These are phyloP conservation scores for Vaccinium corymbosum DNA, from an alignment of 148 eudicot species.

Conservation along the genomic window DNA sequence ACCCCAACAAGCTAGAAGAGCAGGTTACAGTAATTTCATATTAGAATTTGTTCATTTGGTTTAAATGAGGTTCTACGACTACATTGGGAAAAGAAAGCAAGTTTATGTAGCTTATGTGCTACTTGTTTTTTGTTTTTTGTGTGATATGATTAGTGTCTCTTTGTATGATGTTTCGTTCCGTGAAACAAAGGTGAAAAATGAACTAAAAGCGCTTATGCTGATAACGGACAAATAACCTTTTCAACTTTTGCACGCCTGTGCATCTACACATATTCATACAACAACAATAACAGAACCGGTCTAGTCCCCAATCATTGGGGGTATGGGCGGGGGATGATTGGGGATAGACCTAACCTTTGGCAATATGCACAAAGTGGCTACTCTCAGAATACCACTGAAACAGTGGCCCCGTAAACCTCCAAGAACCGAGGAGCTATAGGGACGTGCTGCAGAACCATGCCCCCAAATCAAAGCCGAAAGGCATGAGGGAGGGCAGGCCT, in stretches of 20 bases:
- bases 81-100: background rate
- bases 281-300: too few species aligned
- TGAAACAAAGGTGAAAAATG: background rate
- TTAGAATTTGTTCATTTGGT: background rate
- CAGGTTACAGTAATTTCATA: conserved; percentile 41
- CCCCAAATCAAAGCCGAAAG: too few species aligned
- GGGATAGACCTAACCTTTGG: too few species aligned
- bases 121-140: background rate
- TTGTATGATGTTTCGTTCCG: background rate
- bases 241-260: background rate
- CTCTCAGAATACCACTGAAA: too few species aligned
- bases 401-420: too few species aligned
- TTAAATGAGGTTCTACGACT: background rate
- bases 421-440: too few species aligned
- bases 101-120: background rate
- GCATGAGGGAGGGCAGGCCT: too few species aligned
- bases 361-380: too few species aligned
- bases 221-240: background rate
- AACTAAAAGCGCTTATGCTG: background rate
- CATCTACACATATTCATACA: background rate
- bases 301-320: too few species aligned
- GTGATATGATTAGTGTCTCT: background rate
- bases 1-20: conserved; percentile 83
- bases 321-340: too few species aligned
- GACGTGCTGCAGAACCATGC: too few species aligned